Base-by-base conservation (phyloP, 257 asterid genomes). In the Verbena officinalis region DNA sequence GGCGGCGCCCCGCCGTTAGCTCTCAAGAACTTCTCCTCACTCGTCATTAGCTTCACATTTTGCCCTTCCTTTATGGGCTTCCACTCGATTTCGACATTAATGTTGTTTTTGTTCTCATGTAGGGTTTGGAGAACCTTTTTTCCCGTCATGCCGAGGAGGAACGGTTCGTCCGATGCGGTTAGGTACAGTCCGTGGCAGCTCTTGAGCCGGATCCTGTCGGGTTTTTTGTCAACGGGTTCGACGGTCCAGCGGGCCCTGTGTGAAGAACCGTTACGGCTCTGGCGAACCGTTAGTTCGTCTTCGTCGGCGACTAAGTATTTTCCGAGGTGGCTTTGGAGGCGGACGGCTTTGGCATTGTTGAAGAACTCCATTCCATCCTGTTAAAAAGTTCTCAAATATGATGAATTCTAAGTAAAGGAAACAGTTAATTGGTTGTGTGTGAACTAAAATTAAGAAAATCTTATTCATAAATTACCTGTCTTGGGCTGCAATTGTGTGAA, bases 1-100 rank as follows among this genome's bases (percentile, higher is more conserved):
- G 95, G 95, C 14, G 95, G 91, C 4, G 89, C 46, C 7, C 88
- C 95, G 44, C 96, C 89, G 78, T 91, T 91, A 0, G 80, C 96
- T 65, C 96, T 88, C 80, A 86, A 60, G 72, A 86, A 91, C 48
- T 84, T 86, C 15, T 91, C 95, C 5, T 65, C 69, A 6, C n/a
- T 62, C 5, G 94, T 81, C 77, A 81, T 75, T 20, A 91, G 79
- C 72, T 88, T 91, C 69, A 91, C 75, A 44, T 65, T 60, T 0
- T 38, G 6, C 59, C 96, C 96, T 53, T 88, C 96, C 68, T 71
- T 83, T 2, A 91, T 55, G 1, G 96, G 94, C 64, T 80, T 88
- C 95, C 96, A 91, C 61, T 86, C 95, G 13, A 68, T 56, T 3
- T 67, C 50, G 1, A 45, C 33, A 64, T 73, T 82, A 64, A 27